These are phyloP conservation scores for Ruellia speciosa DNA, from an alignment of 305 asterid genomes.

Conservation along the genomic window DNA sequence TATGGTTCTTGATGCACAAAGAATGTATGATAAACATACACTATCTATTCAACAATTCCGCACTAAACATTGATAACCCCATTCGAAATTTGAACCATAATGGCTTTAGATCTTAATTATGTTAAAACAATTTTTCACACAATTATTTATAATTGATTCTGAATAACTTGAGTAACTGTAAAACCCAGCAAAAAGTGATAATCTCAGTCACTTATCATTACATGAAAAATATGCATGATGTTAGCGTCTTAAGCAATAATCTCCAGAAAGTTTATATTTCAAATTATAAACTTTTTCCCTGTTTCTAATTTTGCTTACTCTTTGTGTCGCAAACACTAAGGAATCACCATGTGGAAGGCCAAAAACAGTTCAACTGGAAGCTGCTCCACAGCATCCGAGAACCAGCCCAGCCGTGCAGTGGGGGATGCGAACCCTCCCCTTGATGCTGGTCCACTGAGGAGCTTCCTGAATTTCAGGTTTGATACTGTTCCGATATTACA, in stretches of 20 bases:
- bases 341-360: constrained; percentile 68
- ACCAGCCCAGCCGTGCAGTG: constrained; percentile 41
- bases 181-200: no score
- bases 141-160: no score
- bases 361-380: constrained; percentile 49
- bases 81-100: no score
- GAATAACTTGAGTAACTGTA: no score
- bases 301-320: constrained; percentile 13
- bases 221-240: neutral
- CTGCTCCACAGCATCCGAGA: constrained; percentile 37
- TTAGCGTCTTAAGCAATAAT: neutral
- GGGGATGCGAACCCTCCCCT: constrained; percentile 29
- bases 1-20: no score
- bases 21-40: no score
- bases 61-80: no score
- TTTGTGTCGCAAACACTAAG: constrained; percentile 26
- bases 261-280: neutral
- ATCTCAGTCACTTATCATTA: no score
- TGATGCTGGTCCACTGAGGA: constrained; percentile 37
- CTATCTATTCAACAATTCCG: no score
- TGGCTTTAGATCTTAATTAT: no score
- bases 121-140: no score
- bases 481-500: constrained; percentile 50
- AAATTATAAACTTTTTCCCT: no score
- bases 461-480: constrained; percentile 66